Evolutionary conservation across 2,329 filamentous ascomycete genomes (phyloP), one percentile per base, ranked within the genome.

Genomic region (Cladosporium phlei): DNA sequence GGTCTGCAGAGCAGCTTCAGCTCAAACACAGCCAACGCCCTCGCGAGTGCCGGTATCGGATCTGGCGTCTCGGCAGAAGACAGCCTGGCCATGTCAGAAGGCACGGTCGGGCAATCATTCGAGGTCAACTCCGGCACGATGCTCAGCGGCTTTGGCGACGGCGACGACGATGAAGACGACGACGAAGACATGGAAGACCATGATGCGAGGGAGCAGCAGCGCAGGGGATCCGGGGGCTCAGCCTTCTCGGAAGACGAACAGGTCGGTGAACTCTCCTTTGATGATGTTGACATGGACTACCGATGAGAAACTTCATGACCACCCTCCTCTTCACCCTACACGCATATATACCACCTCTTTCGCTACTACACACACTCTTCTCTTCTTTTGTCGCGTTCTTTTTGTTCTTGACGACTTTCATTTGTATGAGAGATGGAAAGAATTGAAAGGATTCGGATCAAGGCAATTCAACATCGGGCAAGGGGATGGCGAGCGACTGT

Each of bases 161-260:
- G 89, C 60, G 89, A 95, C 58, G 91, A 96, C 67, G 93, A 97
- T 55, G 93, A 97, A 54, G 91, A 96, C 58, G 91, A 96, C 53
- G 86, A 88, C 69, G 86, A 88, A 48, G 85, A 85, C 55, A 43
- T 42, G 37, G 37, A 38, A 32, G 42, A 45, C 16, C 42, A 45
- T 19, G 42, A 45, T 20, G 42, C 42, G 33, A 20, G 35, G 34
- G 44, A 47, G 7, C 34, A 47, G 12, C 34, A 47, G 37, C 44
- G 47, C n/a, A 55, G 64, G 64, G 51, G 66, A 68, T 51, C 62
- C 57, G 54, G 58, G 60, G 54, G 72, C 75, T 58, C 68, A 67
- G 57, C 38, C 28, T 58, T 63, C 39, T 52, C 51, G 34, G 75
- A 77, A 61, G 70, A 74, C 63, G 79, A 83, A 69, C 79, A 81